Evolutionary conservation across 2,329 filamentous ascomycete genomes (phyloP).

Genomic region (Trichoderma hamatum): DNA sequence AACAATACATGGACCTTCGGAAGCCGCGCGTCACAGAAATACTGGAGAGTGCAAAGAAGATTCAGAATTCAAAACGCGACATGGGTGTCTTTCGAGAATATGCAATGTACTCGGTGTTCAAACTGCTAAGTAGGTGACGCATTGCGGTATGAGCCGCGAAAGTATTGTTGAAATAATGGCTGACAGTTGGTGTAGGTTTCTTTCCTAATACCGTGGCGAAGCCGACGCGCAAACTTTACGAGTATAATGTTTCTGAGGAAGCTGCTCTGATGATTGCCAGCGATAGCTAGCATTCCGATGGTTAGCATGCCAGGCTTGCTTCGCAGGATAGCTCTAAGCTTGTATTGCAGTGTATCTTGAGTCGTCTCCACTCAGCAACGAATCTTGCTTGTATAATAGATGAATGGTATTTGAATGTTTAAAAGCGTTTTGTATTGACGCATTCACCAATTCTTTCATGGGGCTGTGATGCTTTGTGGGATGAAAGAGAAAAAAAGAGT

Average conservation of each 20-base stretch:
- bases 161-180: not conserved
- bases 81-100: slow-evolving; percentile 30
- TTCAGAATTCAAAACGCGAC: slow-evolving; percentile 30
- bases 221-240: slow-evolving; percentile 15
- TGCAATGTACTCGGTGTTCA: slow-evolving; percentile 31
- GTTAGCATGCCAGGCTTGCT: not conserved
- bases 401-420: not conserved
- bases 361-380: not conserved
- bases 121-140: slow-evolving; percentile 29
- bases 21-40: slow-evolving; percentile 31
- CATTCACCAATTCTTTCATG: not conserved
- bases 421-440: not conserved
- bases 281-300: not conserved
- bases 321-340: not conserved
- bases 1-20: slow-evolving; percentile 31
- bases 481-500: too few relatives aligned
- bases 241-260: slow-evolving; percentile 31
- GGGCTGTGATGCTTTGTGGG: too few relatives aligned
- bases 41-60: slow-evolving; percentile 25
- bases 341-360: not conserved
- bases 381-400: not conserved
- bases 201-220: slow-evolving; percentile 28
- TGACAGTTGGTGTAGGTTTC: slow-evolving; percentile 24
- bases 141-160: not conserved
- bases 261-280: not conserved